phyloP scores from a whole-genome alignment of 2,329 filamentous ascomycete genomes.

The Fusarium sambucinum region DNA sequence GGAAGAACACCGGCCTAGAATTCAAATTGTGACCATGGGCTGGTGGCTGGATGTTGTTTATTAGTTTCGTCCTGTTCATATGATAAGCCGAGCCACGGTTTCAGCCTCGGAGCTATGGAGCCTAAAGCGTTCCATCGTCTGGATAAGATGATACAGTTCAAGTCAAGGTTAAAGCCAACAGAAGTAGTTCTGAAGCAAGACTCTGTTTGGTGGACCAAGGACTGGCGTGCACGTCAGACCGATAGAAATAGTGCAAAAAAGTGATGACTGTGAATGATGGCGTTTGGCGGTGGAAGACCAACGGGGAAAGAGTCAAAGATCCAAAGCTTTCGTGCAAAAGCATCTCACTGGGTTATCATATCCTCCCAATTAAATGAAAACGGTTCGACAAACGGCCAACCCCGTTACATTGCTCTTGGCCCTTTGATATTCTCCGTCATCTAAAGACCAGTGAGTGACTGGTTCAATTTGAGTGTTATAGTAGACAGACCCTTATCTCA shows the following conservation, averaged over 20 bases:
- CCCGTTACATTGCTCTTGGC: conserved; percentile 39
- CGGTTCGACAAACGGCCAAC: conserved; percentile 33
- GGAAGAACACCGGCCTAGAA: conserved; percentile 17
- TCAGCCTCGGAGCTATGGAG: conserved; percentile 44
- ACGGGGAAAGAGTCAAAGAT: conserved; percentile 19
- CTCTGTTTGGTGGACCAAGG: conserved; percentile 36
- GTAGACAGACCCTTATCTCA: conserved; percentile 37
- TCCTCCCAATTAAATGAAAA: conserved; percentile 37
- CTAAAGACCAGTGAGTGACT: conserved; percentile 14
- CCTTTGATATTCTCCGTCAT: conserved; percentile 30
- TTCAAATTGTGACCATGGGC: conserved; percentile 19
- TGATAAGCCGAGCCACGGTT: conserved; percentile 46
- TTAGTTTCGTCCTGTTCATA: conserved; percentile 40
- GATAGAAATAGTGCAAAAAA: conserved; percentile 20
- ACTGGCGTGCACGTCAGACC: conserved; percentile 42
- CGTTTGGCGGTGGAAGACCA: conserved; percentile 13
- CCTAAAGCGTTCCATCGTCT: conserved; percentile 29
- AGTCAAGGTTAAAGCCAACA: conserved; percentile 17
- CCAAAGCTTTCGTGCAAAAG: conserved; percentile 17
- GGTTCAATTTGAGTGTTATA: conserved; percentile 14
- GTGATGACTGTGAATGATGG: conserved; percentile 16
- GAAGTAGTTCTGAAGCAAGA: conserved; percentile 23
- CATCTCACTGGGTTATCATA: conserved; percentile 12
- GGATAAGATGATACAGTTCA: conserved; percentile 15
- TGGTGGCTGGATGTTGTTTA: conserved; percentile 12